phyloP scores from a whole-genome alignment of 2,329 filamentous ascomycete genomes.

The Cladophialophora carrionii region DNA sequence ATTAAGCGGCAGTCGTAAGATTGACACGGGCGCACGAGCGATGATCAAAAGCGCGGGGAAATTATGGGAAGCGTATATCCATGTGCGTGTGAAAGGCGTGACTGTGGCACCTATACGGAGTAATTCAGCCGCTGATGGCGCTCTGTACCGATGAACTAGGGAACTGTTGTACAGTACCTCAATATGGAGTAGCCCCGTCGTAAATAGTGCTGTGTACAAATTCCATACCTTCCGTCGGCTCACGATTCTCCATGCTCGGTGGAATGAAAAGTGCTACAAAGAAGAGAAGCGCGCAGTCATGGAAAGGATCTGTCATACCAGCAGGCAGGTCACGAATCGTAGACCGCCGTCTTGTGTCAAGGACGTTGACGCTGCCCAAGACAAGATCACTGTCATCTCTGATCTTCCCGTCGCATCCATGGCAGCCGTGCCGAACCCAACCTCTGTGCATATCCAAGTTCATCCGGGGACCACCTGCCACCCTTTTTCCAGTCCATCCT shows the following conservation, averaged over 20 bases:
- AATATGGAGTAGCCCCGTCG: neutral
- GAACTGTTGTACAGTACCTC: too few relatives aligned
- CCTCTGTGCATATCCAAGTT: slow-evolving; percentile 12
- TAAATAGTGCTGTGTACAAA: neutral
- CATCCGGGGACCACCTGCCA: neutral
- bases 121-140: neutral
- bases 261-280: neutral
- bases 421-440: neutral
- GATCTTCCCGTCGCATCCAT: neutral
- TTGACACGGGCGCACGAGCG: neutral
- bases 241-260: neutral
- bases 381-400: neutral
- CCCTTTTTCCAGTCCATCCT: neutral
- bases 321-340: neutral
- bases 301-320: neutral
- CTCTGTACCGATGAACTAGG: too few relatives aligned
- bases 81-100: neutral
- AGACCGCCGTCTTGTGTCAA: neutral
- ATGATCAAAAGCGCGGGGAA: slow-evolving; percentile 8
- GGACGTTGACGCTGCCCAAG: neutral
- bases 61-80: neutral
- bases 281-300: neutral
- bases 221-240: neutral
- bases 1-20: neutral
- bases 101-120: neutral